Percentiles rank a stretch among this genome's conserved stretches.
phyloP scores from a whole-genome alignment of 495 filamentous ascomycete species.

The Neurospora sp. region DNA sequence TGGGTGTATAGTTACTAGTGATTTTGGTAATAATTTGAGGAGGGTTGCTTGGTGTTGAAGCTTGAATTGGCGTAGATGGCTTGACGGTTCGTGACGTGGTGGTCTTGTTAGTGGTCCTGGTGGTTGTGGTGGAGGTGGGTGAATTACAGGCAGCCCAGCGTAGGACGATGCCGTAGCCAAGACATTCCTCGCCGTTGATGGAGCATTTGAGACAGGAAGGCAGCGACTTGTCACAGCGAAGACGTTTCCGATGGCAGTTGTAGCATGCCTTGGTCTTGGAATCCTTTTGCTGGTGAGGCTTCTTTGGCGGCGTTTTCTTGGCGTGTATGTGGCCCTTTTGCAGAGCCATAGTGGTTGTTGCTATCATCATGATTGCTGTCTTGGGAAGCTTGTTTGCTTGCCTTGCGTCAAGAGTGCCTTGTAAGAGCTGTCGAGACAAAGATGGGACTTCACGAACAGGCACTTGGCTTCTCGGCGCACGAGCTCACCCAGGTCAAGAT shows the following conservation, averaged over 20 bases:
- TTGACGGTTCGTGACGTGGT: neutral
- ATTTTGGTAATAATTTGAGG: neutral
- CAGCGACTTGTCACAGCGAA: conserved; percentile 43
- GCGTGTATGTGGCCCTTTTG: neutral
- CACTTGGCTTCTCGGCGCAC: neutral
- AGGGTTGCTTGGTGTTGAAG: neutral
- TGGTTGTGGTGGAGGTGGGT: neutral
- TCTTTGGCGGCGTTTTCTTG: neutral
- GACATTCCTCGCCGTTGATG: conserved; percentile 36
- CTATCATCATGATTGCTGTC: neutral
- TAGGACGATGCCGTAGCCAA: conserved; percentile 33
- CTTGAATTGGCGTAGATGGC: neutral
- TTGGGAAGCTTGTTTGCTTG: neutral
- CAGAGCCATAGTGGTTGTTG: neutral
- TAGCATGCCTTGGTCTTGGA: conserved; percentile 11
- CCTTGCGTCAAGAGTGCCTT: neutral
- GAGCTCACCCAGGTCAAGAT: neutral
- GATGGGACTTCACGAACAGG: neutral
- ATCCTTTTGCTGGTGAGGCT: neutral
- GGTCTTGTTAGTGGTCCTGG: neutral
- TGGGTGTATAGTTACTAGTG: neutral
- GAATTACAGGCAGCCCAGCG: conserved; percentile 23
- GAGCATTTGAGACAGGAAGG: conserved; percentile 41
- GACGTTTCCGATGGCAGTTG: conserved; percentile 39
- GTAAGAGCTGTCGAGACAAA: neutral